Evolutionary conservation across 2,329 filamentous ascomycete genomes (phyloP).

Genomic region (Arthrobotrys sinensis): DNA sequence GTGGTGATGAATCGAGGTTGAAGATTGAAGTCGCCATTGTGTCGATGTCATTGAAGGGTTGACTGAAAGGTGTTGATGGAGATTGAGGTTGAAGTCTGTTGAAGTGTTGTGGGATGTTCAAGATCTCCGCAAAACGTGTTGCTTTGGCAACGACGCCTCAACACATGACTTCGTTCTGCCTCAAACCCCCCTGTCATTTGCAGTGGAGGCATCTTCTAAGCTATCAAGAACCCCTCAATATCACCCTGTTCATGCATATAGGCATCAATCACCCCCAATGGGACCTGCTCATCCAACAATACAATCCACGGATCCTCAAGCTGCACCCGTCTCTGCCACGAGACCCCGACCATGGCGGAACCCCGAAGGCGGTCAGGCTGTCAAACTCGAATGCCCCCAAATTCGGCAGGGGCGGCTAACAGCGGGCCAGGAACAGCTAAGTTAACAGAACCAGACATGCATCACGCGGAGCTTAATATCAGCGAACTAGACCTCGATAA

Average conservation of each 20-base stretch:
- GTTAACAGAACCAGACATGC: slow-evolving; percentile 20
- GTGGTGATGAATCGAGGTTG: slow-evolving; percentile 2
- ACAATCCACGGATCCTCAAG: slow-evolving; percentile 5
- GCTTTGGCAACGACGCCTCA: slow-evolving; percentile 60
- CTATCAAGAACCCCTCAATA: background rate
- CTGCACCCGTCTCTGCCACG: background rate
- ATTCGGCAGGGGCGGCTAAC: slow-evolving; percentile 53
- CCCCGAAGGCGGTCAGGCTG: slow-evolving; percentile 23
- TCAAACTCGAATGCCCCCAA: background rate
- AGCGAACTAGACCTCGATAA: background rate
- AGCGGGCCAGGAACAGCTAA: slow-evolving; percentile 46
- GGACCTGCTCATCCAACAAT: slow-evolving; percentile 39
- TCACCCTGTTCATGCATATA: slow-evolving; percentile 35
- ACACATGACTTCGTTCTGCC: slow-evolving; percentile 51
- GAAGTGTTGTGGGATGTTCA: slow-evolving; percentile 19
- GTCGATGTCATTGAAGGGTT: background rate
- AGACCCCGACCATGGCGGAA: slow-evolving; percentile 25
- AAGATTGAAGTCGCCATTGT: slow-evolving; percentile 5
- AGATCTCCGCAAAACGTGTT: slow-evolving; percentile 32
- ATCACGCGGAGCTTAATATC: slow-evolving; percentile 28
- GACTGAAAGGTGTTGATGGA: background rate
- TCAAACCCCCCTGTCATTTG: background rate
- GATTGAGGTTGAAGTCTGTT: slow-evolving; percentile 6
- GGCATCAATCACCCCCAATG: slow-evolving; percentile 26
- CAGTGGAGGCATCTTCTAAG: too few species aligned